Conservation (phyloP, 1,139 yeast species). For the Taphrina flavorubra region DNA sequence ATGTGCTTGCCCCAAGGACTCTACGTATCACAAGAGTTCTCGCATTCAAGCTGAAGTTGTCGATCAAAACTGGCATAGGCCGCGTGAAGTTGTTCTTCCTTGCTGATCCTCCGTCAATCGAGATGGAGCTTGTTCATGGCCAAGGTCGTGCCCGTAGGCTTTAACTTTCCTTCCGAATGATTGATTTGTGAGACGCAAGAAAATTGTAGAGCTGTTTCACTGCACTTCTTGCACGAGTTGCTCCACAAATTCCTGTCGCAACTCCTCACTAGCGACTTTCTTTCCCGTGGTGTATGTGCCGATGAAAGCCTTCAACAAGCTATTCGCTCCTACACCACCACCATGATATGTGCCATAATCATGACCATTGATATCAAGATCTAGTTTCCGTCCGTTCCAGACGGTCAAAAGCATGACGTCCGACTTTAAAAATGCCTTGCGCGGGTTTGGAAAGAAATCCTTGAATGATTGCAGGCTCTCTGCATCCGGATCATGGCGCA, state of each 20-base stretch:
- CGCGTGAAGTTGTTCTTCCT: neutral
- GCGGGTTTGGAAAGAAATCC: conserved; percentile 37
- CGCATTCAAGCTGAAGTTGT: no score
- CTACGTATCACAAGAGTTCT: no score
- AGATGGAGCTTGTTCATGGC: neutral
- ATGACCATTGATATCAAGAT: conserved; percentile 25
- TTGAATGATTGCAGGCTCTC: conserved; percentile 24
- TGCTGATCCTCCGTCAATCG: neutral
- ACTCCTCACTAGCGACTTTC: conserved; percentile 30
- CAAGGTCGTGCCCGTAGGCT: no score
- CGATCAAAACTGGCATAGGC: no score
- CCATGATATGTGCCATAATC: conserved; percentile 23
- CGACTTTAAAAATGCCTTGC: conserved; percentile 23
- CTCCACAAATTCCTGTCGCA: conserved; percentile 29
- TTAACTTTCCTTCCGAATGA: no score
- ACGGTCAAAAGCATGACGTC: conserved; percentile 27
- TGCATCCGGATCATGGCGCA: conserved; percentile 32
- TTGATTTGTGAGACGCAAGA: no score
- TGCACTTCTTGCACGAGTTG: conserved; percentile 24
- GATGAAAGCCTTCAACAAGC: conserved; percentile 17
- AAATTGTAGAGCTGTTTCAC: neutral
- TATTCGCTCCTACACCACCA: neutral
- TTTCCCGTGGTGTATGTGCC: conserved; percentile 30
- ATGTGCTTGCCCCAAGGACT: no score
- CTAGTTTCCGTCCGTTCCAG: conserved; percentile 25